Percentiles rank a stretch among this genome's conserved stretches.
Conservation (phyloP, 2,329 filamentous ascomycete species). For the Neonectria faginata region DNA sequence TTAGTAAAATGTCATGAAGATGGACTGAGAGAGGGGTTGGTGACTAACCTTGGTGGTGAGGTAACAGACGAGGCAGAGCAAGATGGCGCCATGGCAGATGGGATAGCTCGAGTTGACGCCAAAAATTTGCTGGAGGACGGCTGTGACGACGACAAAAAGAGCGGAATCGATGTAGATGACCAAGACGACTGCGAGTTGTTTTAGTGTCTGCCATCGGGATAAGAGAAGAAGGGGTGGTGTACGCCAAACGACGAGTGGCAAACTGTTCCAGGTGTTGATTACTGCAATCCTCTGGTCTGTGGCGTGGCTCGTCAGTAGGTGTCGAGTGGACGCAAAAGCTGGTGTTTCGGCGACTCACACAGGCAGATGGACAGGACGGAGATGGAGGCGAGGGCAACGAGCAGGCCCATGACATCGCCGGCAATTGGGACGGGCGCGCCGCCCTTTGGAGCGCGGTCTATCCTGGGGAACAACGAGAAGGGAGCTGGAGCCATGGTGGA, state of each 20-base stretch:
- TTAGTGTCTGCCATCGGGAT: background rate
- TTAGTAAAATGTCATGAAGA: background rate
- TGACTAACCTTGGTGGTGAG: constrained; percentile 69
- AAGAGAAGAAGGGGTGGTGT: constrained; percentile 36
- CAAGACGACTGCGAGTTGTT: constrained; percentile 62
- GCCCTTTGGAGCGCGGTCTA: background rate
- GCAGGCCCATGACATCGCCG: constrained; percentile 52
- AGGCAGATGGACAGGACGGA: constrained; percentile 53
- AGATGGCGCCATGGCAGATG: constrained; percentile 68
- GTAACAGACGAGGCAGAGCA: constrained; percentile 72
- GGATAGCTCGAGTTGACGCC: constrained; percentile 63
- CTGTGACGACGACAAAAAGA: constrained; percentile 68
- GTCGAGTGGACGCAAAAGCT: background rate
- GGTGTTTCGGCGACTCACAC: constrained; percentile 44
- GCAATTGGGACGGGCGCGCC: constrained; percentile 47
- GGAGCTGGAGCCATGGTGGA: constrained; percentile 30
- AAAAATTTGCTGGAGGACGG: constrained; percentile 67
- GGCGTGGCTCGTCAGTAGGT: constrained; percentile 18
- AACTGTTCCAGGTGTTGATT: constrained; percentile 54
- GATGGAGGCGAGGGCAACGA: constrained; percentile 50
- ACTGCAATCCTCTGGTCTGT: constrained; percentile 53
- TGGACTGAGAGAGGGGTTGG: background rate
- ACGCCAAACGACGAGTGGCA: constrained; percentile 60
- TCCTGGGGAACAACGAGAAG: background rate
- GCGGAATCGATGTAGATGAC: constrained; percentile 71